phyloP scores from a whole-genome alignment of 352 stramenopile species.

The Pythium utonaiense region DNA sequence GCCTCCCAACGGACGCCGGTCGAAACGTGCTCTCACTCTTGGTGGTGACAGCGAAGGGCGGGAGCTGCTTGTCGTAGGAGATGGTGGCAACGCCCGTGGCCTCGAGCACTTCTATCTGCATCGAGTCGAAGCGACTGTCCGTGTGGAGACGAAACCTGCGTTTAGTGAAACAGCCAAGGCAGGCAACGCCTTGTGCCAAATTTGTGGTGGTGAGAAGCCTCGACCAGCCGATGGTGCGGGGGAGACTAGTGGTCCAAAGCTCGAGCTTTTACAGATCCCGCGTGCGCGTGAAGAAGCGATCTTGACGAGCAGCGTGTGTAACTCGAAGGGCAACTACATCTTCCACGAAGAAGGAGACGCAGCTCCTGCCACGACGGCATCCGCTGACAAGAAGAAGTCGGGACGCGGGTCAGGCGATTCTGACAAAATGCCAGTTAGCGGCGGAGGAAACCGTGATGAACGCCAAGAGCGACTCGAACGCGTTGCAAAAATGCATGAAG shows the following conservation, averaged over 20 bases:
- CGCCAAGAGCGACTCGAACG: conserved; percentile 64
- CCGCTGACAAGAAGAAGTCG: conserved; percentile 47
- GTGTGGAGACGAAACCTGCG: conserved; percentile 53
- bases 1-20: conserved; percentile 10
- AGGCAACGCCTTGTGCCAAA: conserved; percentile 32
- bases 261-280: conserved; percentile 55
- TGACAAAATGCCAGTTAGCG: conserved; percentile 63
- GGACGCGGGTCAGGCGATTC: conserved; percentile 31
- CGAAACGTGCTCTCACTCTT: conserved; percentile 7
- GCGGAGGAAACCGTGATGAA: conserved; percentile 59
- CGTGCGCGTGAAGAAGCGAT: conserved; percentile 60
- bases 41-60: conserved; percentile 20
- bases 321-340: conserved; percentile 64
- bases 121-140: conserved; percentile 40
- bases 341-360: conserved; percentile 61
- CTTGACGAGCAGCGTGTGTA: conserved; percentile 63
- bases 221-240: conserved; percentile 10
- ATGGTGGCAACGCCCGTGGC: conserved; percentile 25
- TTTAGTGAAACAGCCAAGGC: conserved; percentile 29
- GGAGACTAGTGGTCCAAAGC: conserved; percentile 16
- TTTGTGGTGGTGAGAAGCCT: conserved; percentile 59
- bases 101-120: conserved; percentile 40
- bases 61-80: conserved; percentile 29
- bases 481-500: conserved; percentile 59
- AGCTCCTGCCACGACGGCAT: conserved; percentile 1